Percentiles rank a stretch among this genome's conserved stretches.
Evolutionary conservation across 2,329 filamentous ascomycete genomes (phyloP).

Genomic region (Cyphellophora europaea): DNA sequence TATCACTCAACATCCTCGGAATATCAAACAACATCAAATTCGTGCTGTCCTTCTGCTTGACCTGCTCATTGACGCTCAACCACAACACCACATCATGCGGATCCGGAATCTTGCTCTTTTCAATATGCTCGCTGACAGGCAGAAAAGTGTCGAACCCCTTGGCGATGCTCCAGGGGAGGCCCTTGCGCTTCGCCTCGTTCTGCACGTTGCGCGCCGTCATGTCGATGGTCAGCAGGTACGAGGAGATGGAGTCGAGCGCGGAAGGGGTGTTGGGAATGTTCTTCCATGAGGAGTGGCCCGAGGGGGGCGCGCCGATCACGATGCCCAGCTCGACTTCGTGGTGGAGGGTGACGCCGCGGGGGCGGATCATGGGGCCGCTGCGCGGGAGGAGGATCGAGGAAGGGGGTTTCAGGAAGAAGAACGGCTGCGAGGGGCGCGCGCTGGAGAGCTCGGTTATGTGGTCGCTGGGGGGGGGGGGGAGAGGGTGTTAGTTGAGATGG

Average conservation of each 20-base stretch:
- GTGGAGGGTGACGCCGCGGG: conserved; percentile 75
- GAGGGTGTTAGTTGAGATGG: conserved; percentile 7
- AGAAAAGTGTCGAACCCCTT: conserved; percentile 99
- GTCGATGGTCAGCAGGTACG: conserved; percentile 85
- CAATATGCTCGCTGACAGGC: conserved; percentile 72
- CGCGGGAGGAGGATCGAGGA: conserved; percentile 67
- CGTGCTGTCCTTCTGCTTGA: conserved; percentile 79
- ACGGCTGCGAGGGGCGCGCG: conserved; percentile 80
- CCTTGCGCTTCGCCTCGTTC: conserved; percentile 94
- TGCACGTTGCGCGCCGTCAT: conserved; percentile 96
- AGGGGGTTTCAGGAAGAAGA: conserved; percentile 97
- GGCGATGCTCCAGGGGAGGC: conserved; percentile 88
- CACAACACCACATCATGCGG: conserved; percentile 84
- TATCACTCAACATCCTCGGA: conserved; percentile 77
- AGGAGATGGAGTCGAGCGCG: conserved; percentile 70
- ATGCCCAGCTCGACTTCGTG: conserved; percentile 93
- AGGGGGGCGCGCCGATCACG: conserved; percentile 46
- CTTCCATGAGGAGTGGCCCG: conserved; percentile 23
- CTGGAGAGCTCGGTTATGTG: conserved; percentile 91
- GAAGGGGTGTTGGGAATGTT: conserved; percentile 53
- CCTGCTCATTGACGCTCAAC: conserved; percentile 70
- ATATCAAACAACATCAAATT: conserved; percentile 89
- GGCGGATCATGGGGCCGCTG: conserved; percentile 70
- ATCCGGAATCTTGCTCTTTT: conserved; percentile 70
- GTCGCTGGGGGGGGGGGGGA: conserved; percentile 47